Evolutionary conservation across 164 flowering plant genomes (phyloP).

Genomic region (Umbellularia californica): DNA sequence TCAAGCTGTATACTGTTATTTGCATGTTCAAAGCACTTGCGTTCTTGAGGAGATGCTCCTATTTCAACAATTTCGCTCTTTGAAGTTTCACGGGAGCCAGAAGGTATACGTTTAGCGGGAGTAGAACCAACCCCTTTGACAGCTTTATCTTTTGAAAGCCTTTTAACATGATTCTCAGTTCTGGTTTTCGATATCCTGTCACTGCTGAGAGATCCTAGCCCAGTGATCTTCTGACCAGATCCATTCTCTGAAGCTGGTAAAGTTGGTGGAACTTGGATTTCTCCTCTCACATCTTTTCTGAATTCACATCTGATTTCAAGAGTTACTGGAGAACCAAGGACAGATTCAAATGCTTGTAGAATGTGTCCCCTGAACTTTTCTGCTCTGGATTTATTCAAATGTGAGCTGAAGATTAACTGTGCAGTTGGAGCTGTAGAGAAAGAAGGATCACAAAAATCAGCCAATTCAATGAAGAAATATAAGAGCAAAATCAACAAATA

Average conservation of each 20-base stretch:
- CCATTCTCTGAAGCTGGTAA: slow-evolving; percentile 11
- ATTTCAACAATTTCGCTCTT: slow-evolving; percentile 81
- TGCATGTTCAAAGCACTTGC: slow-evolving; percentile 20
- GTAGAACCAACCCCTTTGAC: slow-evolving; percentile 24
- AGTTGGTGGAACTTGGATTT: slow-evolving; percentile 8
- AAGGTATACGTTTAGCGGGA: slow-evolving; percentile 18
- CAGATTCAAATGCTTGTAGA: slow-evolving; percentile 84
- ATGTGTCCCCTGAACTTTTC: slow-evolving; percentile 64
- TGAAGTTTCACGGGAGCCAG: slow-evolving; percentile 25
- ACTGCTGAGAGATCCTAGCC: slow-evolving; percentile 14
- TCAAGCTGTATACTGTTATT: slow-evolving; percentile 17
- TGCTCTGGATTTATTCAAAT: slow-evolving; percentile 59
- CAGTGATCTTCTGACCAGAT: slow-evolving; percentile 24
- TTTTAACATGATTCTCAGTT: slow-evolving; percentile 18
- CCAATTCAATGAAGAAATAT: background rate
- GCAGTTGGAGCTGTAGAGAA: slow-evolving; percentile 77
- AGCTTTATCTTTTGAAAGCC: slow-evolving; percentile 21
- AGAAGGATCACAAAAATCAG: background rate
- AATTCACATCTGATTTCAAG: slow-evolving; percentile 74
- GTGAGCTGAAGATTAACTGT: slow-evolving; percentile 70
- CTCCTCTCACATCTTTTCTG: slow-evolving; percentile 31
- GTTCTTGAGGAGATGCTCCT: slow-evolving; percentile 38
- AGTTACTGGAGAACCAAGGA: slow-evolving; percentile 69
- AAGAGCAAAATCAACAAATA: background rate
- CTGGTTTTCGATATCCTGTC: slow-evolving; percentile 21